Base-by-base conservation (phyloP, 108 stramenopile species). In the Craspedostauros australis region DNA sequence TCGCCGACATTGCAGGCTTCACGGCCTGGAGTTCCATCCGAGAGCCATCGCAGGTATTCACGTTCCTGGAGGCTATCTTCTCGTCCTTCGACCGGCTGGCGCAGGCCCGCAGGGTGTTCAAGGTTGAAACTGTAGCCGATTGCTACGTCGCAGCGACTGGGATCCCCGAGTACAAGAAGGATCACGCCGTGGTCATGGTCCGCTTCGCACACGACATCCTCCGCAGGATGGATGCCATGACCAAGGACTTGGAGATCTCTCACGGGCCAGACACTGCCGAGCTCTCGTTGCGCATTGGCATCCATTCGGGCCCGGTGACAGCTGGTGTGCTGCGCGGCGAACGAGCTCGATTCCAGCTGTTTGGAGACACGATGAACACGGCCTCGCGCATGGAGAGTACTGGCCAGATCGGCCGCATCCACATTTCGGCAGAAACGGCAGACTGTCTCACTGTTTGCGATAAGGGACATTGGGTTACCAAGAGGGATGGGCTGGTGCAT, bases 111-210 rank as follows among this genome's bases (percentile, higher is more conserved):
- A 54, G 45, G 18, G 74, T 80, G 1, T 80, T 71, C 68, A 80
- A 75, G 33, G 38, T 77, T 5, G 63, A 57, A 32, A 80, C 79
- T 20, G 60, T 80, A 25, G 54, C 75, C 5, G 79, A 80, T 58
- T 80, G 79, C 29, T 80, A 80, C 31, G 46, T 80, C n/a, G 79
- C 79, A 21, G 78, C 75, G 1, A 73, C 68, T 48, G 72, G 72
- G 31, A n/a, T 78, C 11, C 76, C 76, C 0, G 47, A 73, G 15
- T 66, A 70, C 12, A 33, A 32, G 14, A 43, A 73, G 0, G 75
- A 80, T 51, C 79, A 80, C 59, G 75, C 75, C 3, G 60, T 66
- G 11, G 62, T 73, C 15, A 56, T 80, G 48, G 58, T 68, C 4
- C 36, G 72, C 3, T 80, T 70, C 57, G 68, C 79, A 1, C 12